phyloP scores from a whole-genome alignment of 78 protist genomes.

The Mantamonas sphyraenae region DNA sequence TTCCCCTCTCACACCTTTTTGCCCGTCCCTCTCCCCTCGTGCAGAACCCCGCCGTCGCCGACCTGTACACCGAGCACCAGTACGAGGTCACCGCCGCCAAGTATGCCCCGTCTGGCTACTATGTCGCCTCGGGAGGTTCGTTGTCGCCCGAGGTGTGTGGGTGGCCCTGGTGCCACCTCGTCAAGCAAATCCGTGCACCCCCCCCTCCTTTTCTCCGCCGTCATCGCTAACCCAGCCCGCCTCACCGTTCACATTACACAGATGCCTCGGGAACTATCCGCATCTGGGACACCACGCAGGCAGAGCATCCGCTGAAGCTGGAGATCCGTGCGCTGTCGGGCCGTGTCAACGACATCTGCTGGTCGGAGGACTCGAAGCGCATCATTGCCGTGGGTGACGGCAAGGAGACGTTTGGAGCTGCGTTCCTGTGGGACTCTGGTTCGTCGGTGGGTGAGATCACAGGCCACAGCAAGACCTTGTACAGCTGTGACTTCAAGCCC shows the following conservation, averaged over 20 bases:
- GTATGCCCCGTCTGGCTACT: constrained; percentile 79
- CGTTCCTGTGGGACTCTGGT: constrained; percentile 74
- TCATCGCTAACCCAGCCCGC: too few species aligned
- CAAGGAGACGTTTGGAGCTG: constrained; percentile 47
- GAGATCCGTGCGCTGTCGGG: constrained; percentile 57
- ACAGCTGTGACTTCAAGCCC: constrained; percentile 57
- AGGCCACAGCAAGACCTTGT: constrained; percentile 76
- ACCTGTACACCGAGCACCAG: constrained; percentile 77
- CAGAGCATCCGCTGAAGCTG: constrained; percentile 69
- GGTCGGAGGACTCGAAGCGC: constrained; percentile 86
- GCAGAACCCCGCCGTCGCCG: constrained; percentile 45
- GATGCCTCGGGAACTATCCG: constrained; percentile 77
- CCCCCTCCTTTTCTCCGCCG: too few species aligned
- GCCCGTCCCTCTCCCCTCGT: not conserved
- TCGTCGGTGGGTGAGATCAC: constrained; percentile 73
- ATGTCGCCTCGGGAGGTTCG: constrained; percentile 78
- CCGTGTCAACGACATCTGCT: constrained; percentile 72
- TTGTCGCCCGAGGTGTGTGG: not conserved
- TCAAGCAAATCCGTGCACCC: too few species aligned
- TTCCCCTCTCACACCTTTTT: not conserved
- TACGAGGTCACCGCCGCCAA: constrained; percentile 65
- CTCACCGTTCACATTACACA: too few species aligned
- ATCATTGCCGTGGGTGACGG: constrained; percentile 90
- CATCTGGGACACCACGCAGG: constrained; percentile 83
- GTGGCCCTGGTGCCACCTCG: too few species aligned